These are phyloP conservation scores for Tricholoma furcatifolium DNA, from an alignment of 768 basidiomycete genomes.

Conservation along the genomic window DNA sequence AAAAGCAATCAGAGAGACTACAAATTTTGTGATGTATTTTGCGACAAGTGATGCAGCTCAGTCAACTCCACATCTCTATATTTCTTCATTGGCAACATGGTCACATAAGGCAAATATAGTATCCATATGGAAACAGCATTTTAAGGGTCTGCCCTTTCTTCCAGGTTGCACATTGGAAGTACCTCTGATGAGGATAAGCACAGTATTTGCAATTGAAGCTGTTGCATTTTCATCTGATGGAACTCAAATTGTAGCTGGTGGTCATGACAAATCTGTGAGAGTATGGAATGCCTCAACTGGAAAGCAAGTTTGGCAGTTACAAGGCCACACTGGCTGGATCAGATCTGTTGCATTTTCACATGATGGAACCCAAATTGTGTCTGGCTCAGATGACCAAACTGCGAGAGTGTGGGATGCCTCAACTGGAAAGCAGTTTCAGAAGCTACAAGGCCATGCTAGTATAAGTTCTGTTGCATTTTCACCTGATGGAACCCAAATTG, in stretches of 20 bases:
- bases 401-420: too few species aligned
- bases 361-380: neutral
- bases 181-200: neutral
- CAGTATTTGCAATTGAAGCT: neutral
- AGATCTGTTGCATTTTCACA: neutral
- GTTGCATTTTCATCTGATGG: neutral
- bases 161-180: neutral
- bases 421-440: too few species aligned
- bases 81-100: slow-evolving; percentile 22
- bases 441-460: too few species aligned
- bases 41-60: slow-evolving; percentile 7
- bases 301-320: too few species aligned
- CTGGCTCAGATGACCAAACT: neutral
- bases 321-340: neutral
- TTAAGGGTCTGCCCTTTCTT: neutral
- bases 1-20: neutral
- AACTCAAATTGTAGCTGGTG: neutral
- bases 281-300: neutral
- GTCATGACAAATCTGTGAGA: neutral
- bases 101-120: neutral
- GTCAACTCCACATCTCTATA: slow-evolving; percentile 21
- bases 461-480: too few species aligned
- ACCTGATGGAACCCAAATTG: too few species aligned
- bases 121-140: neutral
- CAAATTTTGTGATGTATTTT: slow-evolving; percentile 17